Conservation (phyloP, 495 filamentous ascomycete species). For the Penicillium antarcticum region DNA sequence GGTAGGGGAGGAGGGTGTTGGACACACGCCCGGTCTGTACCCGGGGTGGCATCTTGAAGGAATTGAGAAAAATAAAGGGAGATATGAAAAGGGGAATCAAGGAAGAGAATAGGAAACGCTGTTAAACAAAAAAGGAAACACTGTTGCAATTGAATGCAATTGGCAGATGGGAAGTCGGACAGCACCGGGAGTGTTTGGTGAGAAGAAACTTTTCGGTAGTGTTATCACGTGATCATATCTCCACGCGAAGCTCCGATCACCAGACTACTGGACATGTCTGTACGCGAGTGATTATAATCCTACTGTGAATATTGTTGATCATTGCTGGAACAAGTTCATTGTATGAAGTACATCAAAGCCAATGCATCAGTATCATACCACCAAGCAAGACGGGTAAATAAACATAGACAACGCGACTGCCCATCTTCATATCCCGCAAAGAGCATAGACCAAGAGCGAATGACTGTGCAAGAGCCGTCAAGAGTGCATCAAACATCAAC, state of each 20-base stretch:
- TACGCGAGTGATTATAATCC: too few relatives aligned
- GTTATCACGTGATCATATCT: conserved; percentile 27
- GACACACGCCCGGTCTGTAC: conserved; percentile 39
- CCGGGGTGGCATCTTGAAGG: conserved; percentile 41
- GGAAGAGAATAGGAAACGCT: not conserved
- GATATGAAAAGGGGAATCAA: not conserved
- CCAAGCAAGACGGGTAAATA: conserved; percentile 9
- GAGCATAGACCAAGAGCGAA: conserved; percentile 4
- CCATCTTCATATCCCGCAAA: not conserved
- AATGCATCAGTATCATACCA: conserved; percentile 20
- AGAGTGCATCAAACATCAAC: conserved; percentile 12
- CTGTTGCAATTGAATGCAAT: conserved; percentile 15
- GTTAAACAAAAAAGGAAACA: not conserved
- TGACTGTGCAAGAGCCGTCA: conserved; percentile 3
- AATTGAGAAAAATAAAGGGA: not conserved
- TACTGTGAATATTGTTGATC: too few relatives aligned
- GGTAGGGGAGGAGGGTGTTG: conserved; percentile 37
- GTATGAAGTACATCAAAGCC: conserved; percentile 28
- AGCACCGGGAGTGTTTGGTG: conserved; percentile 9
- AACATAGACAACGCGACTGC: not conserved
- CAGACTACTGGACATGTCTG: too few relatives aligned
- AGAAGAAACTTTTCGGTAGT: conserved; percentile 43
- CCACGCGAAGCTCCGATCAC: not conserved
- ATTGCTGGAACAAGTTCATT: conserved; percentile 16
- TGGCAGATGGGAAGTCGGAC: conserved; percentile 14